Evolutionary conservation across 106 monocot species (phyloP).

Genomic region (Chionographis japonica): DNA sequence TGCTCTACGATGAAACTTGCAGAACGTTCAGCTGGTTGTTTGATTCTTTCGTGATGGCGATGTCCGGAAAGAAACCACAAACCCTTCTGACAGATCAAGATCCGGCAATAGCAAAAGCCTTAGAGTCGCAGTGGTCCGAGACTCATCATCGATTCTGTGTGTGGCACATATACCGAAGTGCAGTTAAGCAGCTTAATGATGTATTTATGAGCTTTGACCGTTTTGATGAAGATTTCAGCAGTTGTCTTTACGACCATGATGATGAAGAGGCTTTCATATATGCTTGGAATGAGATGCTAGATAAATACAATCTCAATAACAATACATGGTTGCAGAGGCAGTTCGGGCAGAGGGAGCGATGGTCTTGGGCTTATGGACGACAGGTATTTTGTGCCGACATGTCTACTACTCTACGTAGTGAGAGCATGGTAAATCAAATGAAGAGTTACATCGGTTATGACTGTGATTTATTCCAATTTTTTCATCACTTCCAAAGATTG

Average conservation of each 20-base stretch:
- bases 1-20: conserved; percentile 9
- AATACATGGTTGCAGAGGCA: conserved; percentile 4
- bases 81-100: conserved; percentile 18
- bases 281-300: conserved; percentile 6
- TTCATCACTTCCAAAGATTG: not conserved
- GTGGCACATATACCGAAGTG: conserved; percentile 26
- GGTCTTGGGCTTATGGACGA: conserved; percentile 12
- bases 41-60: conserved; percentile 10
- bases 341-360: conserved; percentile 6
- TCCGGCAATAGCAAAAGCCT: conserved; percentile 8
- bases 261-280: conserved; percentile 3
- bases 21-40: conserved; percentile 20
- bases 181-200: conserved; percentile 7
- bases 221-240: conserved; percentile 2
- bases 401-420: not conserved
- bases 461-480: no score
- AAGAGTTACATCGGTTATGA: no score
- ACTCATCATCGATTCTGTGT: conserved; percentile 11
- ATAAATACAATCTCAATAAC: conserved; percentile 6
- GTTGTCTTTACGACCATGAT: conserved; percentile 9
- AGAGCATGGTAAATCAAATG: not conserved
- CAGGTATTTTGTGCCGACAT: conserved; percentile 15
- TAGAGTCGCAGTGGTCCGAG: not conserved
- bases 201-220: conserved; percentile 2
- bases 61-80: conserved; percentile 15